These are phyloP conservation scores for Termitomyces sp. DNA, from an alignment of 768 basidiomycete species.

Conservation along the genomic window DNA sequence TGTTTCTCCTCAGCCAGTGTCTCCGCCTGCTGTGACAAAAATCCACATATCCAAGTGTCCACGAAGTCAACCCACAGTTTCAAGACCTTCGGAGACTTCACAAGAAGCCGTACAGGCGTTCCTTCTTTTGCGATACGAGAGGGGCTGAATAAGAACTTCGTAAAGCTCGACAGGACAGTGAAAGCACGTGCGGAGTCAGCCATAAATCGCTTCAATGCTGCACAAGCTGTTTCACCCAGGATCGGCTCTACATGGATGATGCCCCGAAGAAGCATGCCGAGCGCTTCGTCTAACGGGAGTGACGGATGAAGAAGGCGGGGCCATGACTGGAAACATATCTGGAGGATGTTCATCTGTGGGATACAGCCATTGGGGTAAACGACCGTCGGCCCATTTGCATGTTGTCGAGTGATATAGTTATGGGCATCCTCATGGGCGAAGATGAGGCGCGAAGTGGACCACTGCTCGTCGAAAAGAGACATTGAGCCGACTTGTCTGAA, in stretches of 20 bases:
- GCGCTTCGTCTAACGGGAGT: slow-evolving; percentile 52
- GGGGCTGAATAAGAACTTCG: slow-evolving; percentile 73
- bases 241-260: slow-evolving; percentile 83
- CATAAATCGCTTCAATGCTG: slow-evolving; percentile 73
- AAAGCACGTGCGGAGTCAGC: slow-evolving; percentile 52
- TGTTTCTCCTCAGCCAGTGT: slow-evolving; percentile 40
- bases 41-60: slow-evolving; percentile 59
- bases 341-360: slow-evolving; percentile 68
- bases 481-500: slow-evolving; percentile 67
- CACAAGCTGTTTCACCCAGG: slow-evolving; percentile 64
- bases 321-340: slow-evolving; percentile 79
- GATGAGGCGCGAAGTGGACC: slow-evolving; percentile 59
- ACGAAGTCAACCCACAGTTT: slow-evolving; percentile 73
- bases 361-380: slow-evolving; percentile 62
- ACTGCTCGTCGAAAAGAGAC: slow-evolving; percentile 85
- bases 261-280: slow-evolving; percentile 78
- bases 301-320: slow-evolving; percentile 72
- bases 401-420: slow-evolving; percentile 64
- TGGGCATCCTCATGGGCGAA: slow-evolving; percentile 67
- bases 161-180: slow-evolving; percentile 61
- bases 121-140: slow-evolving; percentile 58
- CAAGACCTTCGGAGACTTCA: slow-evolving; percentile 67
- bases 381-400: slow-evolving; percentile 55
- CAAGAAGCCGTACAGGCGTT: slow-evolving; percentile 56
- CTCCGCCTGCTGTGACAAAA: slow-evolving; percentile 40